phyloP scores from a whole-genome alignment of 1,284 basidiomycete species.

The Apiotrichum siamense region DNA sequence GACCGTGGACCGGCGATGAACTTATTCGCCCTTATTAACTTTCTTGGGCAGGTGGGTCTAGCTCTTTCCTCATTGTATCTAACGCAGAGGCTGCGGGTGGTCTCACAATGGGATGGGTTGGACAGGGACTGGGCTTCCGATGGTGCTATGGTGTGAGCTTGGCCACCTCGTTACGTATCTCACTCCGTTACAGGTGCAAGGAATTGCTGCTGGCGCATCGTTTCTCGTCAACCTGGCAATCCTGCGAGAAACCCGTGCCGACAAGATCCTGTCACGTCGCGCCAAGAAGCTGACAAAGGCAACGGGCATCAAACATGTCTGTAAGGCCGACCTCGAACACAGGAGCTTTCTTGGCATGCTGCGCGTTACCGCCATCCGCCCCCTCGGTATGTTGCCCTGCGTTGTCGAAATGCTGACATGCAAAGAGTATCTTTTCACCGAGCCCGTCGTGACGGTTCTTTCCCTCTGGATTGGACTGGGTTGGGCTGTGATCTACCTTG shows the following conservation, averaged over 20 bases:
- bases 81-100: neutral
- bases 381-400: constrained; percentile 19
- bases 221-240: constrained; percentile 36
- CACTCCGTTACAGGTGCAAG: constrained; percentile 18
- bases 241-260: constrained; percentile 47
- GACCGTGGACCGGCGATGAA: constrained; percentile 48
- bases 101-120: constrained; percentile 27
- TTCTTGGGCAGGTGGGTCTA: constrained; percentile 31
- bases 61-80: constrained; percentile 3
- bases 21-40: constrained; percentile 45
- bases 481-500: constrained; percentile 42
- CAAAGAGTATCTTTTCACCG: constrained; percentile 46
- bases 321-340: constrained; percentile 32
- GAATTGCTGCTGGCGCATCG: constrained; percentile 25
- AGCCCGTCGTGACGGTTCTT: constrained; percentile 50
- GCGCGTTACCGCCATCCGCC: constrained; percentile 37
- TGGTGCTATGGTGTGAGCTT: constrained; percentile 37
- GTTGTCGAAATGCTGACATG: neutral
- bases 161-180: neutral
- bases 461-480: constrained; percentile 49
- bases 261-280: constrained; percentile 48
- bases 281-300: constrained; percentile 43
- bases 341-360: constrained; percentile 36
- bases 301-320: constrained; percentile 44
- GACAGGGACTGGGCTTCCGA: constrained; percentile 26